Conservation (phyloP, 768 basidiomycete species). For the Boletus rex-veris region DNA sequence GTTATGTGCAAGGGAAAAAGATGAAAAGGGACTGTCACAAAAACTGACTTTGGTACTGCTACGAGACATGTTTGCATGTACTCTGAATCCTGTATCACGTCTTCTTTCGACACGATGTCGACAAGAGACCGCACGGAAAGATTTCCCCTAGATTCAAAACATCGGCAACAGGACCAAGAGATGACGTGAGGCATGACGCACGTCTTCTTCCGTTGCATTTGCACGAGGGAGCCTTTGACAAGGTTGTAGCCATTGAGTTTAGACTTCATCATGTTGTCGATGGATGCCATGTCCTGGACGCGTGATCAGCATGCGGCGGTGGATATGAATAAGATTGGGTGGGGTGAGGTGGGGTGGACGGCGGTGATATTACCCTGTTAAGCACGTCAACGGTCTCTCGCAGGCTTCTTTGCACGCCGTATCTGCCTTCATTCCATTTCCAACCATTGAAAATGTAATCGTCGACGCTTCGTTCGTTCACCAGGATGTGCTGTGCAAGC, state of each 20-base stretch:
- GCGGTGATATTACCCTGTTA: slow-evolving; percentile 59
- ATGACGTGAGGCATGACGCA: slow-evolving; percentile 34
- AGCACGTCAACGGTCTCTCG: slow-evolving; percentile 82
- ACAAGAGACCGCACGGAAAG: slow-evolving; percentile 86
- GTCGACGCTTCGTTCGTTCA: slow-evolving; percentile 78
- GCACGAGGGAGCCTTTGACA: slow-evolving; percentile 86
- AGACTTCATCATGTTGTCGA: slow-evolving; percentile 91
- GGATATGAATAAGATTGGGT: slow-evolving; percentile 13
- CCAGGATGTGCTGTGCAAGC: slow-evolving; percentile 68
- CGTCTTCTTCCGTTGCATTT: slow-evolving; percentile 95
- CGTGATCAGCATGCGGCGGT: slow-evolving; percentile 23
- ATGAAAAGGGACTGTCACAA: slow-evolving; percentile 4
- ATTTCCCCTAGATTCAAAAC: slow-evolving; percentile 64
- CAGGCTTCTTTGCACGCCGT: slow-evolving; percentile 77
- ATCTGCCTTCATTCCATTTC: slow-evolving; percentile 94
- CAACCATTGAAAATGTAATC: slow-evolving; percentile 77
- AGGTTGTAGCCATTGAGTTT: slow-evolving; percentile 91
- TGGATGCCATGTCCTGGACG: slow-evolving; percentile 80
- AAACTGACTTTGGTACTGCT: slow-evolving; percentile 85
- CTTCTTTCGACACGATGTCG: slow-evolving; percentile 77
- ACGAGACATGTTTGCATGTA: slow-evolving; percentile 91
- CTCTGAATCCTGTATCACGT: slow-evolving; percentile 87
- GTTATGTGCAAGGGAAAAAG: slow-evolving; percentile 7
- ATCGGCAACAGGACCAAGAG: slow-evolving; percentile 5
- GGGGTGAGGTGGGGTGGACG: slow-evolving; percentile 7